Evolutionary conservation across 495 filamentous ascomycete genomes (phyloP).

Genomic region (Aspergillus wentii): DNA sequence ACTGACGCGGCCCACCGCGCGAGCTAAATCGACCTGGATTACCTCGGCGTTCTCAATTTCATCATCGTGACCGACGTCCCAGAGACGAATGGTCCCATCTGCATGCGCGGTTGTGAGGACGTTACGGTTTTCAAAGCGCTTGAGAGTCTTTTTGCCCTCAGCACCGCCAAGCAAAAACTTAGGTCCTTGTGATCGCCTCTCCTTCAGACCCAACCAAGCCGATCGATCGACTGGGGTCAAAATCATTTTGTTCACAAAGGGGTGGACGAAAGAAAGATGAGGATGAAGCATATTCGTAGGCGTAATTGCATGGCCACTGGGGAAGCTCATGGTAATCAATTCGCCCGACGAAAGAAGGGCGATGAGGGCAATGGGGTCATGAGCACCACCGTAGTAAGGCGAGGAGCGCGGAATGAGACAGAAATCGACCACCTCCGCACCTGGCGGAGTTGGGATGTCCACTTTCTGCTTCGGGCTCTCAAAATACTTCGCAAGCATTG

Average conservation of each 20-base stretch:
- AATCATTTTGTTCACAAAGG: constrained; percentile 68
- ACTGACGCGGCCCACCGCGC: constrained; percentile 77
- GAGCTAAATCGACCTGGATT: constrained; percentile 78
- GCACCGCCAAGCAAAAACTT: constrained; percentile 71
- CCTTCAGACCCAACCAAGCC: constrained; percentile 84
- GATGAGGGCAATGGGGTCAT: constrained; percentile 84
- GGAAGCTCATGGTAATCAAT: constrained; percentile 82
- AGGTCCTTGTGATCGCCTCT: constrained; percentile 68
- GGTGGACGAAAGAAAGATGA: constrained; percentile 78
- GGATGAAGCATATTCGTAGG: constrained; percentile 88
- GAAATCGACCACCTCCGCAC: constrained; percentile 74
- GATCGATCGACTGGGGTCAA: constrained; percentile 67
- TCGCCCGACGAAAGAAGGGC: constrained; percentile 80
- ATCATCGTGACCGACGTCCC: constrained; percentile 86
- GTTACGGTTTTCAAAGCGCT: constrained; percentile 74
- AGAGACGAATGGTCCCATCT: constrained; percentile 81
- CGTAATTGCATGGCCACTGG: constrained; percentile 81
- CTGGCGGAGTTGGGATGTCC: constrained; percentile 72
- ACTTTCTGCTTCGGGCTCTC: constrained; percentile 61
- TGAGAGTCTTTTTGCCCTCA: constrained; percentile 58
- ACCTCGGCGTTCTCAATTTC: constrained; percentile 83
- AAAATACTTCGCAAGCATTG: constrained; percentile 71
- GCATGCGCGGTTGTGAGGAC: constrained; percentile 78
- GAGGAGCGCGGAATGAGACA: constrained; percentile 74
- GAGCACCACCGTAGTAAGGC: constrained; percentile 79